A percentile compares a stretch with the other conserved stretches of the same genome.
phyloP scores from a whole-genome alignment of 2,329 filamentous ascomycete genomes.

The Exophiala alcalophila region DNA sequence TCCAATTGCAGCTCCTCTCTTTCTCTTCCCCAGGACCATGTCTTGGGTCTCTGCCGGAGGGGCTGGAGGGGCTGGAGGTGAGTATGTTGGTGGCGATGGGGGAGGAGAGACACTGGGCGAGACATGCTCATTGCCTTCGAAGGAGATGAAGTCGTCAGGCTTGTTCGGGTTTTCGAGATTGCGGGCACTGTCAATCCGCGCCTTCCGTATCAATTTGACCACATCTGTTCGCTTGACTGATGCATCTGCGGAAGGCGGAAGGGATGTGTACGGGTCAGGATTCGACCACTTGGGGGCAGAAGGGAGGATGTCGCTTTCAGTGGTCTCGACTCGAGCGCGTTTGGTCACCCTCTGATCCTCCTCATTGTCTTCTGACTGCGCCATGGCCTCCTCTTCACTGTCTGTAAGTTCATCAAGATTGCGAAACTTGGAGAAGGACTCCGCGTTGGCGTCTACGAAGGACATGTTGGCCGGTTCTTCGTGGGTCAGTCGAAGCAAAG shows the following conservation, averaged over 20 bases:
- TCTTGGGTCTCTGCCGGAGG: slow-evolving; percentile 38
- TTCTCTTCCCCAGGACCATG: slow-evolving; percentile 61
- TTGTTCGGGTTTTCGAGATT: slow-evolving; percentile 46
- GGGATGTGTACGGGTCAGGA: slow-evolving; percentile 84
- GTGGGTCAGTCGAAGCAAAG: slow-evolving; percentile 20
- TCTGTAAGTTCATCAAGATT: slow-evolving; percentile 42
- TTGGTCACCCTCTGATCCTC: slow-evolving; percentile 32
- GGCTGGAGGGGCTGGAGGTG: slow-evolving; percentile 39
- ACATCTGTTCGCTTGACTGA: slow-evolving; percentile 78
- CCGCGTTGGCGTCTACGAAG: slow-evolving; percentile 9
- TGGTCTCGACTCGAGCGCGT: slow-evolving; percentile 36
- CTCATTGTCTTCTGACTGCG: slow-evolving; percentile 39
- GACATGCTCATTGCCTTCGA: slow-evolving; percentile 56
- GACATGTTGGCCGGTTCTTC: slow-evolving; percentile 14
- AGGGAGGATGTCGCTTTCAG: slow-evolving; percentile 22
- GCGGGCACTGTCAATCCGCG: slow-evolving; percentile 64
- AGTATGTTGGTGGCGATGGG: slow-evolving; percentile 31
- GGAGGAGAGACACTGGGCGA: background rate
- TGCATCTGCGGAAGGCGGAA: slow-evolving; percentile 74
- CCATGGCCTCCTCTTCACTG: slow-evolving; percentile 48
- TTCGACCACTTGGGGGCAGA: slow-evolving; percentile 82
- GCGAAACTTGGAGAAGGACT: slow-evolving; percentile 30
- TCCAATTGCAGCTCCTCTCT: slow-evolving; percentile 60
- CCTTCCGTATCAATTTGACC: slow-evolving; percentile 87
- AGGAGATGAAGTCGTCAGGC: slow-evolving; percentile 76